Percentiles rank a stretch among this genome's conserved stretches.
Conservation (phyloP, 352 stramenopile species). For the Phytophthora fragariae region DNA sequence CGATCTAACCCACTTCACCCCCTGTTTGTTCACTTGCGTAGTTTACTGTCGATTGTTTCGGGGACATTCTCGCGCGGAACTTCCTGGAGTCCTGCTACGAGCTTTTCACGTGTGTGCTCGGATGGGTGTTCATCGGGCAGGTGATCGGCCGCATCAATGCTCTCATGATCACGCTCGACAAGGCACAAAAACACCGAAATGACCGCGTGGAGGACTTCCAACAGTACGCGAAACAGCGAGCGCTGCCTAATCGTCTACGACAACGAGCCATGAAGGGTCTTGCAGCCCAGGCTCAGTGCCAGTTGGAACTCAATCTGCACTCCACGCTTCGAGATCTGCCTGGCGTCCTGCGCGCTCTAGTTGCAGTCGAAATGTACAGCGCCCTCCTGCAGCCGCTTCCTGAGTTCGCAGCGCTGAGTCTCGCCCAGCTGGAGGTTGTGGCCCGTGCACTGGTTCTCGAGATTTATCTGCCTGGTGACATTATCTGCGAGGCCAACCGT, state of each 20-base stretch:
- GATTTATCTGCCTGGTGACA: slow-evolving; percentile 70
- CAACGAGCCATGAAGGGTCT: slow-evolving; percentile 61
- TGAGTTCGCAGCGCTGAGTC: slow-evolving; percentile 50
- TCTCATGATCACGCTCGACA: slow-evolving; percentile 75
- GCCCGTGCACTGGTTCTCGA: slow-evolving; percentile 57
- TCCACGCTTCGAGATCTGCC: slow-evolving; percentile 63
- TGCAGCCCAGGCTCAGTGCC: slow-evolving; percentile 60
- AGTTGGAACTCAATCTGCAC: slow-evolving; percentile 46
- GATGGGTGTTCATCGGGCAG: slow-evolving; percentile 82
- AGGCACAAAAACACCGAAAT: slow-evolving; percentile 59
- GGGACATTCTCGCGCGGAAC: slow-evolving; percentile 71
- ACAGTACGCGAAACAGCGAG: slow-evolving; percentile 69
- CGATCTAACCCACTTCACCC: background rate
- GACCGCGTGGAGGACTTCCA: slow-evolving; percentile 70
- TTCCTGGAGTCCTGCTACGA: slow-evolving; percentile 68
- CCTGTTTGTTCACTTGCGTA: slow-evolving; percentile 14
- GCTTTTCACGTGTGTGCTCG: slow-evolving; percentile 70
- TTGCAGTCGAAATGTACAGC: slow-evolving; percentile 70
- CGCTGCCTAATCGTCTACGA: slow-evolving; percentile 49
- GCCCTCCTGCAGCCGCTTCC: slow-evolving; percentile 37
- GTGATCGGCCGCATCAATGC: slow-evolving; percentile 75
- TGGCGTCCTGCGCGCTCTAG: slow-evolving; percentile 35
- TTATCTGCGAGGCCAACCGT: slow-evolving; percentile 62
- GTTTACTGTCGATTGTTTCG: slow-evolving; percentile 86
- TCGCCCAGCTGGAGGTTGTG: slow-evolving; percentile 59